phyloP scores from a whole-genome alignment of 805 yeast genomes.

The Ogataea ganodermae region DNA sequence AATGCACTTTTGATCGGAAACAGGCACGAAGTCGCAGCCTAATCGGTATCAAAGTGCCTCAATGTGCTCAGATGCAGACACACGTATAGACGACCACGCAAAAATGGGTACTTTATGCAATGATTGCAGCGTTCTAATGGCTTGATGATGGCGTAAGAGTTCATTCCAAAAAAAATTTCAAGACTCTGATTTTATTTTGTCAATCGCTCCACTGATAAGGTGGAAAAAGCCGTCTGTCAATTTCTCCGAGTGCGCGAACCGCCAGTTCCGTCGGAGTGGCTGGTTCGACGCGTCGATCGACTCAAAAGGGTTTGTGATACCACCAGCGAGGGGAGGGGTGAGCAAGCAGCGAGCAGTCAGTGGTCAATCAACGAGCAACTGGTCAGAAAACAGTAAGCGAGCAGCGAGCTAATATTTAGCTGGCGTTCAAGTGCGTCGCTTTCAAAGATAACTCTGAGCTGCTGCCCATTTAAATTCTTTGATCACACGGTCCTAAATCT shows the following conservation, averaged over 20 bases:
- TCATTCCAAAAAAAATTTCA: neutral
- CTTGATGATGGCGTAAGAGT: neutral
- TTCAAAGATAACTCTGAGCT: no score
- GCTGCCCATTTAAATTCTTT: no score
- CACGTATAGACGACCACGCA: neutral
- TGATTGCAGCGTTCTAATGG: neutral
- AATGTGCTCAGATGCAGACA: neutral
- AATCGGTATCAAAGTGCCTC: neutral
- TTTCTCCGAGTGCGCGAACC: neutral
- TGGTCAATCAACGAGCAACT: no score
- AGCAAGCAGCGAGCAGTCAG: no score
- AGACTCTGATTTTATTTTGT: neutral
- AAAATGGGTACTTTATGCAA: neutral
- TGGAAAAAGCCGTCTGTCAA: neutral
- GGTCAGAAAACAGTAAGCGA: no score
- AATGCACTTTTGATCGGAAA: neutral
- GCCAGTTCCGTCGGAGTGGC: neutral
- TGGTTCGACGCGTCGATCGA: neutral
- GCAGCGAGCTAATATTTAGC: no score
- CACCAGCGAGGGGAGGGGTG: no score
- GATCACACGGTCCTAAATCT: no score
- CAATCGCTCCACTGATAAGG: constrained; percentile 5
- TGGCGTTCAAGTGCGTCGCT: no score
- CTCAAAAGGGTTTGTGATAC: neutral
- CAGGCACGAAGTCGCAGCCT: neutral